These are phyloP conservation scores for Colletotrichum karsti DNA, from an alignment of 2,329 filamentous ascomycete genomes.

Conservation along the genomic window DNA sequence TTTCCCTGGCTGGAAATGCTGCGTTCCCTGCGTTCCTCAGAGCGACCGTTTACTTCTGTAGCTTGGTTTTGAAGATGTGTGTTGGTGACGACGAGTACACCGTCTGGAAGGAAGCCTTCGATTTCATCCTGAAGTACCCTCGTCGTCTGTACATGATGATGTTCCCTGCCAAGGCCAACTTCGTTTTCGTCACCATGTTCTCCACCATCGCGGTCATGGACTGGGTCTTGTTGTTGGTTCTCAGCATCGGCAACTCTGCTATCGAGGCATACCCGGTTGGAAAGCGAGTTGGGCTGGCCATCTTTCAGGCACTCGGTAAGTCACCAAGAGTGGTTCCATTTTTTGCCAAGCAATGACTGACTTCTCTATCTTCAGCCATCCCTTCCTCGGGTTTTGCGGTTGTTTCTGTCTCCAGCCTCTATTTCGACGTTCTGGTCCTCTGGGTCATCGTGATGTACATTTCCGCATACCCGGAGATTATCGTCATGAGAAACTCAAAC, in stretches of 20 bases:
- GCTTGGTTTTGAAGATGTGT: slow-evolving; percentile 48
- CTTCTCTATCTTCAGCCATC: slow-evolving; percentile 52
- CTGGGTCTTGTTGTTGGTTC: slow-evolving; percentile 71
- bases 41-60: slow-evolving; percentile 63
- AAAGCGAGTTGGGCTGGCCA: slow-evolving; percentile 67
- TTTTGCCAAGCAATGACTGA: neutral
- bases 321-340: slow-evolving; percentile 2
- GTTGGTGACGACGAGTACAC: slow-evolving; percentile 46
- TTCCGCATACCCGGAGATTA: slow-evolving; percentile 68
- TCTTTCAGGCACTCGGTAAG: slow-evolving; percentile 69
- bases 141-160: slow-evolving; percentile 69
- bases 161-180: slow-evolving; percentile 70
- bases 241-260: slow-evolving; percentile 69
- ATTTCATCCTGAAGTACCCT: slow-evolving; percentile 64
- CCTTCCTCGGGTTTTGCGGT: slow-evolving; percentile 73
- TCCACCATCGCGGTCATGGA: slow-evolving; percentile 68
- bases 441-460: slow-evolving; percentile 75
- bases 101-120: slow-evolving; percentile 57
- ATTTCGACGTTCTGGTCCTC: slow-evolving; percentile 66
- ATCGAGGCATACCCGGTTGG: slow-evolving; percentile 60
- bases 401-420: slow-evolving; percentile 63
- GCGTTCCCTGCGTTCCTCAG: slow-evolving; percentile 72
- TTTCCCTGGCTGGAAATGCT: slow-evolving; percentile 73
- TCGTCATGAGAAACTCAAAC: slow-evolving; percentile 70
- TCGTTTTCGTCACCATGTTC: slow-evolving; percentile 71